Conservation (phyloP, 192 early-diverging fungal species). For the Coemansia sp. region DNA sequence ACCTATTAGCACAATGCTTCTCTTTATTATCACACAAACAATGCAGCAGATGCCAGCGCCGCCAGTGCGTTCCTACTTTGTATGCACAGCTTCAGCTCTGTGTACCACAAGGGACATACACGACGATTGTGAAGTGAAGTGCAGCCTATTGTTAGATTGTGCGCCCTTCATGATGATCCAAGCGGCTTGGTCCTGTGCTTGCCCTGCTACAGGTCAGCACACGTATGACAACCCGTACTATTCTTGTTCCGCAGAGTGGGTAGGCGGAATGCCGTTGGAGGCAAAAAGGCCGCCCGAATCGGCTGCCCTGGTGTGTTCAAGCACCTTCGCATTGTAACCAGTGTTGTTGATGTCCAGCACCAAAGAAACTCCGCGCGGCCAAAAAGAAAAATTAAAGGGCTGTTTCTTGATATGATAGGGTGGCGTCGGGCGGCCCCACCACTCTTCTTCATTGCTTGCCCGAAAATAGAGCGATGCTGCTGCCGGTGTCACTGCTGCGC, state of each 20-base stretch:
- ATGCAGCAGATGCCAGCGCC: neutral
- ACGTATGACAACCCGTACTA: neutral
- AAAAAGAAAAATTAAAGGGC: neutral
- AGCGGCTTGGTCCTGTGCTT: neutral
- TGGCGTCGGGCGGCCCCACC: neutral
- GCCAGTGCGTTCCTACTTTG: neutral
- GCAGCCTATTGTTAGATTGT: neutral
- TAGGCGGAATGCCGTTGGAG: conserved; percentile 1
- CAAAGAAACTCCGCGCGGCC: neutral
- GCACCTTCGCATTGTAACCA: neutral
- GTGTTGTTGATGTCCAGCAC: neutral
- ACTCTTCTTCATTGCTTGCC: conserved; percentile 4
- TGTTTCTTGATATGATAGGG: neutral
- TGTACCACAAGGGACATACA: neutral
- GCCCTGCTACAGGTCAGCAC: neutral
- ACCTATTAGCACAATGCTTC: neutral
- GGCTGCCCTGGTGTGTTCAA: neutral
- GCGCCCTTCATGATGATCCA: neutral
- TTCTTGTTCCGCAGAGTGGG: neutral
- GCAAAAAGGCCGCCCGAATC: neutral
- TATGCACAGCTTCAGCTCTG: neutral
- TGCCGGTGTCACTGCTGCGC: too few relatives aligned
- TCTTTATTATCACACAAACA: neutral
- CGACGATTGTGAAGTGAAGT: neutral
- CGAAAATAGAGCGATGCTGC: neutral